Evolutionary conservation across 345 rosid genomes (phyloP).

Genomic region (Citrus reticulata): DNA sequence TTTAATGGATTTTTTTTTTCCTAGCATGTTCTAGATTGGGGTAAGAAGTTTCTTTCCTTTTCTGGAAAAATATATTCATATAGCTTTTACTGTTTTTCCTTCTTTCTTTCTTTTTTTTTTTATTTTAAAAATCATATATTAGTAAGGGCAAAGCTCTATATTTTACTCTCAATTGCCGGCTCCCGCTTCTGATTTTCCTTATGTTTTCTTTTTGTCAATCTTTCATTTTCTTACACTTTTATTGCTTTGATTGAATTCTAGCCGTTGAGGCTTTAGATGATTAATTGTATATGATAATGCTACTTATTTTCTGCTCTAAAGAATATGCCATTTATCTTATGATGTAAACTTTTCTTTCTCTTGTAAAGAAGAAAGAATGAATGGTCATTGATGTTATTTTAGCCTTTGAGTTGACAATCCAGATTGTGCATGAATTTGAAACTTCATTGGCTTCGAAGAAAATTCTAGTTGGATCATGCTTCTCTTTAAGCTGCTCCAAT

Average conservation of each 20-base stretch:
- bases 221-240: background rate
- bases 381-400: background rate
- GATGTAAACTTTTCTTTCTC: background rate
- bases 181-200: background rate
- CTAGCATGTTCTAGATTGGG: background rate
- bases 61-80: background rate
- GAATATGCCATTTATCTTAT: background rate
- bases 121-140: too few species aligned
- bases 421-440: background rate
- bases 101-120: background rate
- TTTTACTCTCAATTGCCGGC: background rate
- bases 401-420: background rate
- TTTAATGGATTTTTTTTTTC: background rate
- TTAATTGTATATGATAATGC: conserved; percentile 7
- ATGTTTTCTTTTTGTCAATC: background rate
- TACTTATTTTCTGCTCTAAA: background rate
- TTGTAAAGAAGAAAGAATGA: background rate
- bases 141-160: background rate
- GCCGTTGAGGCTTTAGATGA: background rate
- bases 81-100: background rate
- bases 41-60: background rate
- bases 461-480: background rate
- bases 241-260: background rate
- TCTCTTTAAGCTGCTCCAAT: background rate
- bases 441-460: background rate